Base-by-base conservation (phyloP, 257 asterid species). In the Striga asiatica region DNA sequence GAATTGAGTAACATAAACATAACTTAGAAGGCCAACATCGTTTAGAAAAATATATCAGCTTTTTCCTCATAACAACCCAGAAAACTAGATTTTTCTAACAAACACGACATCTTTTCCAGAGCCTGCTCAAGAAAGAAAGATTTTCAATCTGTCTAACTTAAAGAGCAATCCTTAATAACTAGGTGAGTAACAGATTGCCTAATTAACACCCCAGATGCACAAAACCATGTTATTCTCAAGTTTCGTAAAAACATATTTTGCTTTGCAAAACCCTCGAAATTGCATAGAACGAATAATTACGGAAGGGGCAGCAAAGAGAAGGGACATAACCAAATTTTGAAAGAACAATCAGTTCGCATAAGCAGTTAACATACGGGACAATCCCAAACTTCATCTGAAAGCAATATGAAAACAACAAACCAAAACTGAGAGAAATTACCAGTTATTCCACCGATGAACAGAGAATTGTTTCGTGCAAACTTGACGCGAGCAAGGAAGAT, bases 161-260 rank as follows among this genome's bases (percentile, higher is more conserved):
- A n/a, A n/a, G n/a, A n/a, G n/a, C n/a, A n/a, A n/a, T n/a, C 32
- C 32, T 22, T 18, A 34, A 45, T 2, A 60, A 31, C 27, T 22
- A 25, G 27, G 27, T 32, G 51, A 20, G 38, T n/a, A n/a, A 67
- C 43, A 46, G 39, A 50, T 17, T 12, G 60, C 48, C 38, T 24
- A 16, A 47, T 11, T 17, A 54, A 49, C 42, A n/a, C 32, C 32
- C 54, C 48, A 37, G 34, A 46, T 21, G 55, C 8, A 56, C 52
- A 56, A 54, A 56, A 48, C 32, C 56, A 49, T 43, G 48, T 38
- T 34, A 31, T 41, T 50, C 27, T 41, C 21, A 39, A 39, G 16
- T 39, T 39, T 3, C 19, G 47, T 4, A 39, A n/a, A 13, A 10
- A 2, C 19, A n/a, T 10, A 4, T 2, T 2, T 3, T 1, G 4